Base-by-base conservation (phyloP, 2,329 filamentous ascomycete species). In the Colletotrichum orchidophilum region DNA sequence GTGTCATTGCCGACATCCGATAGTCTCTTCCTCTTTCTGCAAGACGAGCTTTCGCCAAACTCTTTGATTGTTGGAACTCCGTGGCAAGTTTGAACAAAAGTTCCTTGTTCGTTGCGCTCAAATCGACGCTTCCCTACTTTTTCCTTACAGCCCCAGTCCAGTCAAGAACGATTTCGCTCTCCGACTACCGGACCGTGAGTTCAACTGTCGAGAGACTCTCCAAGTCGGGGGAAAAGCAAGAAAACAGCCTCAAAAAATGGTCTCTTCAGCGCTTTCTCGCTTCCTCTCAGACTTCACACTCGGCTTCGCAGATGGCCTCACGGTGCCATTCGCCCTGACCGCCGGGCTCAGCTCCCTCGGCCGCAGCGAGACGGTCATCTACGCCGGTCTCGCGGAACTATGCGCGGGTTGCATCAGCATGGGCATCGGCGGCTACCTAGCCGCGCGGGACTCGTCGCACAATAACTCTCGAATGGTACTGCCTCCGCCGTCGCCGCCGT, bases 241-340 rank as follows among this genome's bases (percentile, higher is more conserved):
- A 13, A 50, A 49, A 42, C 18, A 35, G 13, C 5, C 9, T 12
- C 13, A 12, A 33, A 9, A 18, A 13, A 60, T 65, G 66, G 29
- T 35, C 1, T 66, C 67, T 11, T 80, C 79, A 3, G 73, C 73
- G 1, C 74, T 81, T 21, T 76, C 78, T 1, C 81, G 81, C 13
- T 85, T 90, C 72, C 80, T 91, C 13, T 85, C 87, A 49, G 91
- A 94, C 80, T 89, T 91, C 69, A 94, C 92, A 1, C 88, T 94
- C 71, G 92, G 92, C 26, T 90, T 94, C 73, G 90, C 92, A 0
- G 92, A 94, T 81, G 92, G 92, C 13, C 83, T 94, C 71, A 94
- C 92, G 0, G 92, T 94, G 0, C 92, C 92, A 0, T 94, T 94
- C 76, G 92, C 93, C 21, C 83, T 94, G 21, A 94, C 91, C 0